phyloP scores from a whole-genome alignment of 2,329 filamentous ascomycete genomes.

The Colletotrichum filicis region DNA sequence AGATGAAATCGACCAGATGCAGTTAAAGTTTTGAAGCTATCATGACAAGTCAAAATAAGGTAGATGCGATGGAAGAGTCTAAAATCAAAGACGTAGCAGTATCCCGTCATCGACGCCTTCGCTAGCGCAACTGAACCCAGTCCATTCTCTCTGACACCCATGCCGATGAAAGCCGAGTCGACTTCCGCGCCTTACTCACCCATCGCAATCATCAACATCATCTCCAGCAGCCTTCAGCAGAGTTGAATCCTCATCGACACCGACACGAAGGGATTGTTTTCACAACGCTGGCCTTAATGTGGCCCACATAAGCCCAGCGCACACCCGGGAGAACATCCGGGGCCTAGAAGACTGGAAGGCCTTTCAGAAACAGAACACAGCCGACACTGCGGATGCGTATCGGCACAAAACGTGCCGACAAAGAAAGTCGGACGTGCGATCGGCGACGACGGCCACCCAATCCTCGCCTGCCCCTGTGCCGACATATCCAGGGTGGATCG shows the following conservation, averaged over 20 bases:
- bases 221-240: not conserved
- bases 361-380: not conserved
- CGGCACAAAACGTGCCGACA: slow-evolving; percentile 36
- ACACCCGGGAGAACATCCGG: not conserved
- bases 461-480: slow-evolving; percentile 13
- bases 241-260: no score
- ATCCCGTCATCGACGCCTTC: not conserved
- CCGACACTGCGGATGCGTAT: slow-evolving; percentile 1
- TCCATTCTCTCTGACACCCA: not conserved
- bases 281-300: not conserved
- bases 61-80: not conserved
- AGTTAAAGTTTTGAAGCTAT: not conserved
- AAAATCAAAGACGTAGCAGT: not conserved
- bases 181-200: not conserved
- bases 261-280: not conserved
- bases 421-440: slow-evolving; percentile 11
- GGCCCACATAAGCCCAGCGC: not conserved
- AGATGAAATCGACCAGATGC: not conserved
- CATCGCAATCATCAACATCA: not conserved
- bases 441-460: slow-evolving; percentile 15
- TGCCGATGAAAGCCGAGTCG: not conserved
- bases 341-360: not conserved
- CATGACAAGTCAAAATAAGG: not conserved
- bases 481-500: slow-evolving; percentile 26
- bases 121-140: not conserved